Conservation (phyloP, 345 rosid species). For the Murraya paniculata region DNA sequence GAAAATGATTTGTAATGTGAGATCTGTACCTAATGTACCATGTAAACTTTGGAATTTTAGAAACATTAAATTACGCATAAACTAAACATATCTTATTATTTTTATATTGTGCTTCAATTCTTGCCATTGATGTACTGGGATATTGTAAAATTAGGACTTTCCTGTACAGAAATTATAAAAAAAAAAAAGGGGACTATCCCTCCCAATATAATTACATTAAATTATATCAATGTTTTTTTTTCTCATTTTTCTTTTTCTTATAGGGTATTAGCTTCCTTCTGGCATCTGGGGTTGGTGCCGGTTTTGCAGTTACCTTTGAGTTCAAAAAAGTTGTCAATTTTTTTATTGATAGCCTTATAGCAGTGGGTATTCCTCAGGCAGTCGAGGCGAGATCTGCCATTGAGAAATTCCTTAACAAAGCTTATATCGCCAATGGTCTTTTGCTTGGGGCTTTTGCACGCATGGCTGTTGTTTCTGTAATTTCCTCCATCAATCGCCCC, state of each 20-base stretch:
- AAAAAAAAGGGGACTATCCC: no score
- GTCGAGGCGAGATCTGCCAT: neutral
- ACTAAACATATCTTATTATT: neutral
- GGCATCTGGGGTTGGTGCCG: slow-evolving; percentile 24
- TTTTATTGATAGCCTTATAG: neutral
- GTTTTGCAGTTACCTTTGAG: slow-evolving; percentile 19
- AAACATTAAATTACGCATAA: neutral
- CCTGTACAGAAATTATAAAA: no score
- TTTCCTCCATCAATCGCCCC: slow-evolving; percentile 13
- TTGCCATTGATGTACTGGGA: neutral
- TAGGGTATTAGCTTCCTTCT: slow-evolving; percentile 12
- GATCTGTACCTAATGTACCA: neutral
- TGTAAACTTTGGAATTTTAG: neutral
- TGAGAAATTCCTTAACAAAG: slow-evolving; percentile 10
- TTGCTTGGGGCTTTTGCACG: slow-evolving; percentile 13
- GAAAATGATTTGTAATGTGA: neutral
- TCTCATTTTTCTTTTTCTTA: no score
- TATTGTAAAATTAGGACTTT: neutral
- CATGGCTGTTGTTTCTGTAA: slow-evolving; percentile 14
- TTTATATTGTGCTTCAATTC: neutral
- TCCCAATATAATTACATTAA: no score
- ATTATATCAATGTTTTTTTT: no score
- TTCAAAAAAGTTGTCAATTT: neutral
- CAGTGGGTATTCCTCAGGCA: neutral
- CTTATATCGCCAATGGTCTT: slow-evolving; percentile 3